A percentile compares a stretch with the other conserved stretches of the same genome.
Evolutionary conservation across 495 filamentous ascomycete genomes (phyloP).

Genomic region (Penicillium turbatum): DNA sequence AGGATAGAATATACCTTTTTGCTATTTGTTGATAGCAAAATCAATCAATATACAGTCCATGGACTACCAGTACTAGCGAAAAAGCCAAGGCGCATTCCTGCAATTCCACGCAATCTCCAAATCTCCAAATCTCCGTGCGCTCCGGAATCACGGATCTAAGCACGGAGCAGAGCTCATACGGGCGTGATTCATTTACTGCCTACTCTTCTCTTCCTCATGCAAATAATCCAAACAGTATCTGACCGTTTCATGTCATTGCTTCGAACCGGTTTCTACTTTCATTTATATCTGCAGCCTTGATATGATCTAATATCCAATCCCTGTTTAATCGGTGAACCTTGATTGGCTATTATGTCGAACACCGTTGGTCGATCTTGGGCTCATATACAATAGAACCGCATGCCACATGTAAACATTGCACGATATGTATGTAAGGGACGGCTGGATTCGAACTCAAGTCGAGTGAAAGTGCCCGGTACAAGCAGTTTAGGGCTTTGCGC

Average conservation of each 20-base stretch:
- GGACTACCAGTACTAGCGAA: neutral
- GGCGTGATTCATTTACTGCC: too few species aligned
- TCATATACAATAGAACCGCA: neutral
- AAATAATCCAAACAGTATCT: neutral
- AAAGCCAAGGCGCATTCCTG: slow-evolving; percentile 2
- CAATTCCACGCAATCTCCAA: slow-evolving; percentile 17
- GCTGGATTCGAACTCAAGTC: too few species aligned
- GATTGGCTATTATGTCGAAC: too few species aligned
- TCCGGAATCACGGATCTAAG: slow-evolving; percentile 3
- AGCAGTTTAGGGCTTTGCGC: neutral
- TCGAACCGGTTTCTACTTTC: neutral
- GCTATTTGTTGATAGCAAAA: neutral
- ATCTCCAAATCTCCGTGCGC: slow-evolving; percentile 15
- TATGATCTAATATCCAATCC: too few species aligned
- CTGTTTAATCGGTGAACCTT: too few species aligned
- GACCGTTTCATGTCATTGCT: neutral
- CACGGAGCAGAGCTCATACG: neutral
- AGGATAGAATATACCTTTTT: neutral
- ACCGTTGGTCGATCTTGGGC: too few species aligned
- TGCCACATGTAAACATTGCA: too few species aligned
- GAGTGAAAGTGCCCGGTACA: too few species aligned
- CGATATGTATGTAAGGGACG: too few species aligned
- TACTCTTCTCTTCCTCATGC: neutral
- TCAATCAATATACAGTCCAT: neutral
- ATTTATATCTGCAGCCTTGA: neutral